These are phyloP conservation scores for Wallacemonas collosoma DNA, from an alignment of 208 protist species.

Conservation along the genomic window DNA sequence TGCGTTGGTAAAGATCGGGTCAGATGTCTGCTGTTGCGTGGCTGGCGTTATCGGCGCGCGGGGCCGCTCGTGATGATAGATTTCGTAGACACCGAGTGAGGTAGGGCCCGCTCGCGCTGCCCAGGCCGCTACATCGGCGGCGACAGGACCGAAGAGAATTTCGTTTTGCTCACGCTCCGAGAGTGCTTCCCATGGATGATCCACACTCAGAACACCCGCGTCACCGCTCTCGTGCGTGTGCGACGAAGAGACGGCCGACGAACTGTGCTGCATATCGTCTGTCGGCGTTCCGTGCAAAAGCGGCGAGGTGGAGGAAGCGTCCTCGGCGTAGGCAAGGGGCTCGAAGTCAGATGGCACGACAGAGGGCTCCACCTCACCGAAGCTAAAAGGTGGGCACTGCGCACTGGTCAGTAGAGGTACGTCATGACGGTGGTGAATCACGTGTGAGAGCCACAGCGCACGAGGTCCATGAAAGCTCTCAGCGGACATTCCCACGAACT, in stretches of 20 bases:
- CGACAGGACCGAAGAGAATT: slow-evolving; percentile 32
- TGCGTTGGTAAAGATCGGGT: too few species aligned
- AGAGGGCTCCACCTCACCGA: slow-evolving; percentile 45
- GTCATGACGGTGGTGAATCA: slow-evolving; percentile 35
- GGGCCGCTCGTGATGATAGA: background rate
- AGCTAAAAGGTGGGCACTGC: slow-evolving; percentile 70
- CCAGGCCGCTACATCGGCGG: background rate
- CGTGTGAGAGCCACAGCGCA: slow-evolving; percentile 42
- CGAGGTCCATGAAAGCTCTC: slow-evolving; percentile 11
- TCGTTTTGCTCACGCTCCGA: slow-evolving; percentile 42
- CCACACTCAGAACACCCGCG: too few species aligned
- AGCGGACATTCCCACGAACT: background rate
- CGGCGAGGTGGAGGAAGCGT: slow-evolving; percentile 11
- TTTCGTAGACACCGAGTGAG: background rate
- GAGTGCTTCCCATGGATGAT: slow-evolving; percentile 13
- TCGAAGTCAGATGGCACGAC: slow-evolving; percentile 54
- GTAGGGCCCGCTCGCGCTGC: background rate
- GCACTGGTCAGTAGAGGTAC: slow-evolving; percentile 34
- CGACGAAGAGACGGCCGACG: too few species aligned
- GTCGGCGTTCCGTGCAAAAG: too few species aligned
- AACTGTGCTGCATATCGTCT: too few species aligned
- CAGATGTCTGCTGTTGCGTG: too few species aligned
- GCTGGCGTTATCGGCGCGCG: too few species aligned
- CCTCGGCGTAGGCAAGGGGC: slow-evolving; percentile 2
- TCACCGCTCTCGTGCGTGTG: too few species aligned